These are phyloP conservation scores for Camellia lanceoleosa DNA, from an alignment of 148 eudicot species.

Conservation along the genomic window DNA sequence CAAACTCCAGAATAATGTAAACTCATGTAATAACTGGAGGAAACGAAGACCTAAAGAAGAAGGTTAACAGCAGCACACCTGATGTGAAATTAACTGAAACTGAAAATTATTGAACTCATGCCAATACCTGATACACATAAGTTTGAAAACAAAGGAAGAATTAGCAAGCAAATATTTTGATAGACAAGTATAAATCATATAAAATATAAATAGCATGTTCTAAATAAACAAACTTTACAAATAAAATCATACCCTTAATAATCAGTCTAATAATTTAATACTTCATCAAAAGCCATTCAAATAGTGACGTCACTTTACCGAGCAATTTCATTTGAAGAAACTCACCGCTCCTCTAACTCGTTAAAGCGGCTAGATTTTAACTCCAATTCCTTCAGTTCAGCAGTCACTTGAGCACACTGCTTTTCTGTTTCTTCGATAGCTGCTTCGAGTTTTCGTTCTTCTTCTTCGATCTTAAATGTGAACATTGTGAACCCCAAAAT, in stretches of 20 bases:
- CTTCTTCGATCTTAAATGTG: conserved; percentile 80
- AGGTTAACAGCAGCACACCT: conserved; percentile 45
- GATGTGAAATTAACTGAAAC: conserved; percentile 92
- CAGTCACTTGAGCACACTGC: conserved; percentile 73
- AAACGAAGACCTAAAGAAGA: not conserved
- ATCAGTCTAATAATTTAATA: not conserved
- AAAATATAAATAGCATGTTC: not conserved
- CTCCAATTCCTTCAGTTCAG: conserved; percentile 87
- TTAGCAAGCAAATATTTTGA: not conserved
- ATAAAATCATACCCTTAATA: not conserved
- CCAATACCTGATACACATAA: conserved; percentile 76
- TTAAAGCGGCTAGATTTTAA: conserved; percentile 80
- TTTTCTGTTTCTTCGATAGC: conserved; percentile 91
- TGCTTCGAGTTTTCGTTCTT: conserved; percentile 89
- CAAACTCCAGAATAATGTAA: not conserved
- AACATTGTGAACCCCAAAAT: conserved; percentile 15
- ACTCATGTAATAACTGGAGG: not conserved
- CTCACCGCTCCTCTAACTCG: conserved; percentile 91
- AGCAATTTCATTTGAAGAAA: not conserved
- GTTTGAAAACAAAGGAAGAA: not conserved
- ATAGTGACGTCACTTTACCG: not conserved
- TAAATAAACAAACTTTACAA: not conserved
- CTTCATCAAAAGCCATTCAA: not conserved
- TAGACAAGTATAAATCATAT: not conserved
- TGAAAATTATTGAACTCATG: conserved; percentile 93